phyloP scores from a whole-genome alignment of 805 yeast genomes.

The Candida orba region DNA sequence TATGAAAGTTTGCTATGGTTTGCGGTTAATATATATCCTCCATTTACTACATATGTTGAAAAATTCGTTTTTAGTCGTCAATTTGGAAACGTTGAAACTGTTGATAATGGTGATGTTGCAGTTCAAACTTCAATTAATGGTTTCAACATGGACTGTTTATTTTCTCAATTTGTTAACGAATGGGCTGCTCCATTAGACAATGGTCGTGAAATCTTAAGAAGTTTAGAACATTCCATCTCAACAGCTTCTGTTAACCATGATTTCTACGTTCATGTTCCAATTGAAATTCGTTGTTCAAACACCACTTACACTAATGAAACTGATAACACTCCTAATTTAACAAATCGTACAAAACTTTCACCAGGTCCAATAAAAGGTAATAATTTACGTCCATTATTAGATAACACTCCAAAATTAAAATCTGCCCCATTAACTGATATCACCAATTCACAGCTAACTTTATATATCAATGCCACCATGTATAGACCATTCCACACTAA shows the following conservation, averaged over 20 bases:
- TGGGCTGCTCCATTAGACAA: conserved; percentile 89
- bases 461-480: conserved; percentile 90
- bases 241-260: conserved; percentile 53
- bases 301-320: conserved; percentile 40
- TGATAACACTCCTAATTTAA: conserved; percentile 37
- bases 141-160: conserved; percentile 91
- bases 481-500: conserved; percentile 84
- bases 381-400: conserved; percentile 71
- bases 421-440: conserved; percentile 41
- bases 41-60: conserved; percentile 80
- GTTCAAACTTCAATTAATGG: conserved; percentile 81
- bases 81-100: conserved; percentile 68
- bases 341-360: conserved; percentile 42
- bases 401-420: conserved; percentile 64
- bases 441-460: conserved; percentile 68
- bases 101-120: conserved; percentile 50
- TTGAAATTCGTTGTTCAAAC: conserved; percentile 91
- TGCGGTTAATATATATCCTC: conserved; percentile 65
- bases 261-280: conserved; percentile 88
- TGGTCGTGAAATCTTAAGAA: conserved; percentile 65
- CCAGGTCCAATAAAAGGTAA: conserved; percentile 85
- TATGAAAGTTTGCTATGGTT: conserved; percentile 77
- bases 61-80: conserved; percentile 78
- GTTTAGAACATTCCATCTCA: conserved; percentile 55
- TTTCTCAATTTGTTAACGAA: conserved; percentile 89